Percentiles rank a stretch among this genome's conserved stretches.
Conservation (phyloP, 345 rosid genomes). For the Litchi chinensis region DNA sequence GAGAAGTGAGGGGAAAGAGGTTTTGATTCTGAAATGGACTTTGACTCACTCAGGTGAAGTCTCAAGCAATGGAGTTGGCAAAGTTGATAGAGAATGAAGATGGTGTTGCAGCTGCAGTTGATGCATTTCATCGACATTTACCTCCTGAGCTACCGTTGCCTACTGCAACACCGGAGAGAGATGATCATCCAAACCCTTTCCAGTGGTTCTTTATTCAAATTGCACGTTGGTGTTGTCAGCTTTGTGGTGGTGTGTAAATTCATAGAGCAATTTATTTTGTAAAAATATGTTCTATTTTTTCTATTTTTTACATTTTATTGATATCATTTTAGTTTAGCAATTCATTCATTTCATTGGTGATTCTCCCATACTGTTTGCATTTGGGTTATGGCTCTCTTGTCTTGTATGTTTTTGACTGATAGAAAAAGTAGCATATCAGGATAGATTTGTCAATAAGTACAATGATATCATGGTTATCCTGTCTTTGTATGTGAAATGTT, state of each 20-base stretch:
- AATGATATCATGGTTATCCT: slow-evolving; percentile 1
- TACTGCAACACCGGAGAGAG: slow-evolving; percentile 39
- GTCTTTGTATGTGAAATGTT: slow-evolving; percentile 15
- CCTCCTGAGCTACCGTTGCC: slow-evolving; percentile 72
- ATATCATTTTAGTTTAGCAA: slow-evolving; percentile 17
- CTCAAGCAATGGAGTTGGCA: slow-evolving; percentile 67
- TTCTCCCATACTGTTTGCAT: slow-evolving; percentile 25
- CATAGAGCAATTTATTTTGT: slow-evolving; percentile 16
- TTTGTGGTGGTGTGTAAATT: slow-evolving; percentile 43
- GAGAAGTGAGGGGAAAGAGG: background rate
- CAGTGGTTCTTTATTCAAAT: slow-evolving; percentile 69
- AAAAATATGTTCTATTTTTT: slow-evolving; percentile 20
- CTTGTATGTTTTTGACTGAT: slow-evolving; percentile 1
- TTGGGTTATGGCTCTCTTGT: slow-evolving; percentile 29
- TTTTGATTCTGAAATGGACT: slow-evolving; percentile 5
- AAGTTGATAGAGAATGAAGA: slow-evolving; percentile 86
- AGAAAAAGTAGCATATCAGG: background rate
- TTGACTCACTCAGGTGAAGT: slow-evolving; percentile 59
- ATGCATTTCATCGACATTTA: slow-evolving; percentile 87
- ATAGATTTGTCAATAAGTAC: background rate
- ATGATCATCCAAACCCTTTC: slow-evolving; percentile 51
- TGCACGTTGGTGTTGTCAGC: slow-evolving; percentile 67
- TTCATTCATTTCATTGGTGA: slow-evolving; percentile 54
- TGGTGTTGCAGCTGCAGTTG: slow-evolving; percentile 89
- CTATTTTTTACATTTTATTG: slow-evolving; percentile 12